A percentile compares a stretch with the other conserved stretches of the same genome.
These are phyloP conservation scores for Corinectria fuckeliana DNA, from an alignment of 2,329 filamentous ascomycete species.

Conservation along the genomic window DNA sequence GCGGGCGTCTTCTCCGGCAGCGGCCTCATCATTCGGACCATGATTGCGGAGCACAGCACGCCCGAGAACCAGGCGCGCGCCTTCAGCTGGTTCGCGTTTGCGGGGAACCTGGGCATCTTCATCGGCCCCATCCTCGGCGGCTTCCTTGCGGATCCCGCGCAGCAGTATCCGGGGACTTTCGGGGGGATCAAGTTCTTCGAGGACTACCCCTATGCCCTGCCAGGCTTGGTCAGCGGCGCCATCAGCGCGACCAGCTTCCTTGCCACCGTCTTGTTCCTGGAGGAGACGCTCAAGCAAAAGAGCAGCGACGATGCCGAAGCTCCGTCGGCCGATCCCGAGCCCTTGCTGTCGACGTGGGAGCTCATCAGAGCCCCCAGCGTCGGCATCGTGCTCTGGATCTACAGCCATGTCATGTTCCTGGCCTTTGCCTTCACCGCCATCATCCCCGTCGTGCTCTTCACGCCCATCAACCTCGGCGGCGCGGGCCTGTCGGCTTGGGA, in stretches of 20 bases:
- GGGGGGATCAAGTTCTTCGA: constrained; percentile 53
- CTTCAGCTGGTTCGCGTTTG: constrained; percentile 80
- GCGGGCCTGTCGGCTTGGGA: constrained; percentile 65
- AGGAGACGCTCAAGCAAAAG: constrained; percentile 62
- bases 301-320: background rate
- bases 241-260: constrained; percentile 65
- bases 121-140: constrained; percentile 75
- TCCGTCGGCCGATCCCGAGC: background rate
- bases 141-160: constrained; percentile 69
- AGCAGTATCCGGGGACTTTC: constrained; percentile 65
- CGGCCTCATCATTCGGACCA: constrained; percentile 76
- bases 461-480: constrained; percentile 66
- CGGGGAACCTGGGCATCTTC: constrained; percentile 76
- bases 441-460: constrained; percentile 72
- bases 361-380: constrained; percentile 71
- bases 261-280: constrained; percentile 61
- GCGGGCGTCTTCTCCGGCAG: constrained; percentile 78
- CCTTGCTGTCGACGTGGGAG: constrained; percentile 34
- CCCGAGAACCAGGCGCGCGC: constrained; percentile 72
- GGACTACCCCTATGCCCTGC: constrained; percentile 60
- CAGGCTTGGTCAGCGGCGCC: constrained; percentile 58
- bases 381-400: constrained; percentile 68
- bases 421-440: constrained; percentile 76
- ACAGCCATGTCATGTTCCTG: constrained; percentile 70
- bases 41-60: constrained; percentile 77